Conservation (phyloP, 805 yeast genomes). For the Metschnikowia aberdeeniae region DNA sequence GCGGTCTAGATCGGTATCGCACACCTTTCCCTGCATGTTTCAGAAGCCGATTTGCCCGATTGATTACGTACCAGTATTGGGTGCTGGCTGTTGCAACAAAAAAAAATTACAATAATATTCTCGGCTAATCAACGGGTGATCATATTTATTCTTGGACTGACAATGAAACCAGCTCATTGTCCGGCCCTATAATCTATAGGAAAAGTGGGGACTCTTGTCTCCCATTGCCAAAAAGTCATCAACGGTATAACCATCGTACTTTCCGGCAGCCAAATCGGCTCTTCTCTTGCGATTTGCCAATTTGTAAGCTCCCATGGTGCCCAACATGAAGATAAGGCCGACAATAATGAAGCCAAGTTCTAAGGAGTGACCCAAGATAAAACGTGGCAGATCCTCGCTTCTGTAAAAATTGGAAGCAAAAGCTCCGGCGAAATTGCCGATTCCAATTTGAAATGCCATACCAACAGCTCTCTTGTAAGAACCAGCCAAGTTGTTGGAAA, state of each 20-base stretch:
- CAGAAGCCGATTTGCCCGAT: too few species aligned
- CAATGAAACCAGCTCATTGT: constrained; percentile 3
- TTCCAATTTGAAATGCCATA: constrained; percentile 37
- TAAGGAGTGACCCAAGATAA: constrained; percentile 29
- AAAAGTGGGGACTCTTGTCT: constrained; percentile 39
- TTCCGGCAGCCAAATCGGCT: constrained; percentile 18
- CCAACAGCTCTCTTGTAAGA: constrained; percentile 36
- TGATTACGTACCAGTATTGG: background rate
- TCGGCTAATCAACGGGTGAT: too few species aligned
- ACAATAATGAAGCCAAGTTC: constrained; percentile 29
- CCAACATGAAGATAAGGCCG: constrained; percentile 24
- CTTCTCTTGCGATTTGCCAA: constrained; percentile 19
- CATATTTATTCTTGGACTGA: background rate
- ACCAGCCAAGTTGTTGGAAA: constrained; percentile 34
- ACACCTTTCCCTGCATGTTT: too few species aligned
- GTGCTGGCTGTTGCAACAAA: background rate
- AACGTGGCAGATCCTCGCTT: constrained; percentile 24
- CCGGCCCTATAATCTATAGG: constrained; percentile 19
- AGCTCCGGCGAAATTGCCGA: constrained; percentile 38
- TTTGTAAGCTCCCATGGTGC: constrained; percentile 22
- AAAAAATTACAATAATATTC: background rate
- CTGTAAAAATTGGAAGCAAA: constrained; percentile 32
- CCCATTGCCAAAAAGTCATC: constrained; percentile 35
- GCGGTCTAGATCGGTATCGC: constrained; percentile 1
- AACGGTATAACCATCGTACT: constrained; percentile 23